A percentile compares a stretch with the other conserved stretches of the same genome.
Conservation (phyloP, 2,329 filamentous ascomycete species). For the Colletotrichum sp. region DNA sequence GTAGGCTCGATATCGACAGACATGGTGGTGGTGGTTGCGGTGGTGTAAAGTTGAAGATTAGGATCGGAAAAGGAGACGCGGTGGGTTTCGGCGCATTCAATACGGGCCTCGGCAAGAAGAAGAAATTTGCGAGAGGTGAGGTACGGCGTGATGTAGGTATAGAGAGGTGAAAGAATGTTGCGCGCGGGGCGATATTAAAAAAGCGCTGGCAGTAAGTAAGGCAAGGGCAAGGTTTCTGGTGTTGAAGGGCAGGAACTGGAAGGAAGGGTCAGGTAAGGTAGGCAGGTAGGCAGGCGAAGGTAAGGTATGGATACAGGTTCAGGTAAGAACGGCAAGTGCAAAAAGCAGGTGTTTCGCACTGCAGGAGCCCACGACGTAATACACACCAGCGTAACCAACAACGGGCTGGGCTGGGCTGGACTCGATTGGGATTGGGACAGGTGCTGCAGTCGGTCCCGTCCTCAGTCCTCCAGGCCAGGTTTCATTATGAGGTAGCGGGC, state of each 20-base stretch:
- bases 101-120: neutral
- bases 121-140: slow-evolving; percentile 3
- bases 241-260: neutral
- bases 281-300: slow-evolving; percentile 6
- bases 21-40: slow-evolving; percentile 62
- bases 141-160: neutral
- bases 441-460: neutral
- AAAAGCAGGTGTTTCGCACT: slow-evolving; percentile 22
- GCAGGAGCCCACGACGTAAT: slow-evolving; percentile 22
- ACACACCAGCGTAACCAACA: slow-evolving; percentile 13
- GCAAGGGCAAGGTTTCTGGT: neutral
- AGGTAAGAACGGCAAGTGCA: slow-evolving; percentile 1
- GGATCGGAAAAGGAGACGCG: slow-evolving; percentile 15
- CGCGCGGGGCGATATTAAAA: slow-evolving; percentile 14
- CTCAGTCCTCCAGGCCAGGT: slow-evolving; percentile 19
- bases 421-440: slow-evolving; percentile 16
- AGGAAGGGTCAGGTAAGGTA: neutral
- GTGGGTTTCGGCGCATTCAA: slow-evolving; percentile 11
- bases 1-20: slow-evolving; percentile 91
- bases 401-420: neutral
- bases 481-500: slow-evolving; percentile 16
- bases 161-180: slow-evolving; percentile 13
- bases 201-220: slow-evolving; percentile 14
- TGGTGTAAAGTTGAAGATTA: slow-evolving; percentile 10
- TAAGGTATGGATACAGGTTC: neutral